phyloP scores from a whole-genome alignment of 164 flowering plant genomes.

The Annona squamosa region DNA sequence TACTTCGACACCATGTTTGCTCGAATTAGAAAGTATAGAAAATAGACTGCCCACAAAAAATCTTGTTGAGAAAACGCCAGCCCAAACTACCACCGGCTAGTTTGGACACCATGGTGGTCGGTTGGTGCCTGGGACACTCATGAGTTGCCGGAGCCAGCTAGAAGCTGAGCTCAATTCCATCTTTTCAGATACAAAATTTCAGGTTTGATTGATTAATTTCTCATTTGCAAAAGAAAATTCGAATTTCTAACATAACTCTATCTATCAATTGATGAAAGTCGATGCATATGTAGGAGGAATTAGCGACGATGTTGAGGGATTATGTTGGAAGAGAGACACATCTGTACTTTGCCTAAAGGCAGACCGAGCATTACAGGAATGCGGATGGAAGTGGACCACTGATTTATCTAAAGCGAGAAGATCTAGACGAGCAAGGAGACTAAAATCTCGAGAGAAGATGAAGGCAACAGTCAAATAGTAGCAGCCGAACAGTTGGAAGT shows the following conservation, averaged over 20 bases:
- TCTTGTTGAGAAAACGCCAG: background rate
- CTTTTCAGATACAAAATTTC: constrained; percentile 10
- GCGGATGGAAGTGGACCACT: constrained; percentile 36
- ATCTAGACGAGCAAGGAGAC: no score
- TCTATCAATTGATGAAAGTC: background rate
- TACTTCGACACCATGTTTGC: background rate
- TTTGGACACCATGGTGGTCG: constrained; percentile 51
- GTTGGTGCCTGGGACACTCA: constrained; percentile 42
- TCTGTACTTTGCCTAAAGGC: constrained; percentile 34
- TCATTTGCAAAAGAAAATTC: no score
- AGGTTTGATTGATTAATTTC: constrained; percentile 10
- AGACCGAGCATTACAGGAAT: constrained; percentile 35
- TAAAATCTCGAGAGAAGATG: no score
- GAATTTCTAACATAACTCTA: background rate
- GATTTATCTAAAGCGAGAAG: constrained; percentile 47
- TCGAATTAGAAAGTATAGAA: background rate
- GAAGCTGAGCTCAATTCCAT: constrained; percentile 31
- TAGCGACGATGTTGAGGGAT: constrained; percentile 21
- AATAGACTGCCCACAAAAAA: background rate
- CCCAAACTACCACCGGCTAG: constrained; percentile 11
- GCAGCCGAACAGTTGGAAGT: no score
- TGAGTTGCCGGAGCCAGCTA: constrained; percentile 26
- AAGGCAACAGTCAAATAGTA: no score
- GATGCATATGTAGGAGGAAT: constrained; percentile 6
- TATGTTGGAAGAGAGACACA: constrained; percentile 53